Conservation (phyloP, 768 basidiomycete species). For the Wakefieldia striispora region DNA sequence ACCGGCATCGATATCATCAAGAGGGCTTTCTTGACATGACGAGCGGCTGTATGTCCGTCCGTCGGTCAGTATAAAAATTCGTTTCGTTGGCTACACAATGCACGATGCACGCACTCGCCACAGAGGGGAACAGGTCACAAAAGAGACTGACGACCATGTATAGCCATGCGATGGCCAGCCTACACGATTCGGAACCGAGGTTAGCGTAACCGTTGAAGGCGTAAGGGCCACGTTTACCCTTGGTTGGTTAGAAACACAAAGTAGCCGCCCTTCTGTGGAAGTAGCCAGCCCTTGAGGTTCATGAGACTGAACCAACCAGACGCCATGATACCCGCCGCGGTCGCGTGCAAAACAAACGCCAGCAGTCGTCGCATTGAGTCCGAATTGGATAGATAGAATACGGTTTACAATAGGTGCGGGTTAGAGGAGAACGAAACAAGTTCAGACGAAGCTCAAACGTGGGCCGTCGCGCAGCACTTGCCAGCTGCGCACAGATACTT, state of each 20-base stretch:
- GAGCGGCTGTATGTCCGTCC: slow-evolving; percentile 1
- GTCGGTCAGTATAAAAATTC: neutral
- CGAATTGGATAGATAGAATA: too few relatives aligned
- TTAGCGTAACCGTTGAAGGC: neutral
- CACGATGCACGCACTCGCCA: slow-evolving; percentile 31
- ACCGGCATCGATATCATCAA: slow-evolving; percentile 70
- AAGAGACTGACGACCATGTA: slow-evolving; percentile 41
- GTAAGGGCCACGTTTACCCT: slow-evolving; percentile 38
- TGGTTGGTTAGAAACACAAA: slow-evolving; percentile 77
- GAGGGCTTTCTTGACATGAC: slow-evolving; percentile 53
- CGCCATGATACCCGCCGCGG: slow-evolving; percentile 33
- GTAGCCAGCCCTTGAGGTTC: slow-evolving; percentile 32
- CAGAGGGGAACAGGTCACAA: slow-evolving; percentile 40
- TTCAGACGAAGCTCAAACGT: neutral
- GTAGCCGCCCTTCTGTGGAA: slow-evolving; percentile 58
- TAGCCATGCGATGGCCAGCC: slow-evolving; percentile 36
- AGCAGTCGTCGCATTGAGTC: slow-evolving; percentile 10
- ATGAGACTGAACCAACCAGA: slow-evolving; percentile 33
- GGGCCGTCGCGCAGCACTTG: too few relatives aligned
- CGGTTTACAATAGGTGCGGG: neutral
- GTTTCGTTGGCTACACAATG: neutral
- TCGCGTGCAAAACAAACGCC: slow-evolving; percentile 31
- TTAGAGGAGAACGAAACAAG: neutral
- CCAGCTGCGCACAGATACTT: neutral
- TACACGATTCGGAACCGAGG: neutral